Conservation (phyloP, 768 basidiomycete genomes). For the Lepiota subincarnata region DNA sequence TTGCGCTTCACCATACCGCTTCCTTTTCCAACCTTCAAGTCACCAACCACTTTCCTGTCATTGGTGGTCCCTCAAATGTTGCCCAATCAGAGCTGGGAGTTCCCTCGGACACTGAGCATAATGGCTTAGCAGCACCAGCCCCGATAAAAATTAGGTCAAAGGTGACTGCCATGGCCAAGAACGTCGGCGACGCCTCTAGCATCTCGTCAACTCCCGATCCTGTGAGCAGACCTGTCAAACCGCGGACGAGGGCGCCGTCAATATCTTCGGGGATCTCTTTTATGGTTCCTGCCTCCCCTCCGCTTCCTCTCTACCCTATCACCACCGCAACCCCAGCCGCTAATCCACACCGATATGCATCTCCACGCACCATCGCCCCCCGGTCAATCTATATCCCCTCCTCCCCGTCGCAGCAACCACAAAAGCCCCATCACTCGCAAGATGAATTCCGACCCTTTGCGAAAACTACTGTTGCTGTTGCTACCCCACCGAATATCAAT, state of each 20-base stretch:
- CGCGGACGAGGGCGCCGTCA: constrained; percentile 36
- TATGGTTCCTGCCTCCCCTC: constrained; percentile 21
- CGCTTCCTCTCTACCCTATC: constrained; percentile 47
- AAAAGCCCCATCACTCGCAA: constrained; percentile 12
- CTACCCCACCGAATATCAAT: constrained; percentile 15
- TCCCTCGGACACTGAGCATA: background rate
- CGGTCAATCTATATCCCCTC: constrained; percentile 28
- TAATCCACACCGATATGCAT: constrained; percentile 52
- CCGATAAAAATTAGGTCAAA: constrained; percentile 55
- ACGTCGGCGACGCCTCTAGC: constrained; percentile 15
- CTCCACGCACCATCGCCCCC: constrained; percentile 27
- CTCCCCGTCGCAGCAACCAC: constrained; percentile 12
- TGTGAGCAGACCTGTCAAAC: constrained; percentile 16
- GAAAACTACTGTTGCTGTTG: constrained; percentile 4
- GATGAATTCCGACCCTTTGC: constrained; percentile 12
- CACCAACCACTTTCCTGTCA: constrained; percentile 18
- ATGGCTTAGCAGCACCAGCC: constrained; percentile 20
- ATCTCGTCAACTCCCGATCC: constrained; percentile 16
- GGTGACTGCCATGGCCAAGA: constrained; percentile 47
- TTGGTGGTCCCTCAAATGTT: background rate
- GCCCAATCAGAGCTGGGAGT: constrained; percentile 1
- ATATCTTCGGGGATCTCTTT: constrained; percentile 33
- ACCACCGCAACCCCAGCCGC: constrained; percentile 52
- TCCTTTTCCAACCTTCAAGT: constrained; percentile 34
- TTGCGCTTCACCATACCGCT: constrained; percentile 33